phyloP scores from a whole-genome alignment of 345 rosid species.

The Populus ilicifolia region DNA sequence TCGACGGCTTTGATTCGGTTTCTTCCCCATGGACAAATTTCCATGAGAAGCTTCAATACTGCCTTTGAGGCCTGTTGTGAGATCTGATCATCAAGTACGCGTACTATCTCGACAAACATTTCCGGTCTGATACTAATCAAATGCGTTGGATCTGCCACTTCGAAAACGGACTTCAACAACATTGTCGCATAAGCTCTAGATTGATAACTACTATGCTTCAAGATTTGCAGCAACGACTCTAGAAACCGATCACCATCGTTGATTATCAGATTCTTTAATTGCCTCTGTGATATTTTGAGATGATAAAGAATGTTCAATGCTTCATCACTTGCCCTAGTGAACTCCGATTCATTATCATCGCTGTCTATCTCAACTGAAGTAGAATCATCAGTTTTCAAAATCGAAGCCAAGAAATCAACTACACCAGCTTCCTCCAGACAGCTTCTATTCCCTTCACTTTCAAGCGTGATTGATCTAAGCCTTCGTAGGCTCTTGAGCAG shows the following conservation, averaged over 20 bases:
- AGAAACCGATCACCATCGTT: conserved; percentile 24
- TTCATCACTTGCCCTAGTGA: conserved; percentile 27
- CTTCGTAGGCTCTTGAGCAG: conserved; percentile 30
- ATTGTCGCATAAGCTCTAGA: conserved; percentile 50
- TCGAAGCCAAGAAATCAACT: conserved; percentile 41
- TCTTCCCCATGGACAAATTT: conserved; percentile 57
- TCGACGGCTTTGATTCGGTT: conserved; percentile 65
- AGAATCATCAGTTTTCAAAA: conserved; percentile 13
- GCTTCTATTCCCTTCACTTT: conserved; percentile 35
- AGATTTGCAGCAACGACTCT: conserved; percentile 38
- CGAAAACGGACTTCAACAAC: conserved; percentile 40
- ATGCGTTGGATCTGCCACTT: conserved; percentile 56
- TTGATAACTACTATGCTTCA: conserved; percentile 43
- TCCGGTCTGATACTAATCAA: conserved; percentile 35
- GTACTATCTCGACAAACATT: conserved; percentile 46
- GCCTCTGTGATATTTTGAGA: conserved; percentile 22
- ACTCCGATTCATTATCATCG: not conserved
- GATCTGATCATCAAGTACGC: conserved; percentile 46
- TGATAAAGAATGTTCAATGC: conserved; percentile 42
- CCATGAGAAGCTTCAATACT: conserved; percentile 45
- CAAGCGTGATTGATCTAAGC: conserved; percentile 39
- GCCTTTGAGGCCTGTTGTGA: conserved; percentile 62
- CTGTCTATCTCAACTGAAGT: not conserved
- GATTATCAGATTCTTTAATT: conserved; percentile 27
- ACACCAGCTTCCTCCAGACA: conserved; percentile 33